Evolutionary conservation across 2,329 filamentous ascomycete species (phyloP).

Genomic region (Zymoseptoria passerinii): DNA sequence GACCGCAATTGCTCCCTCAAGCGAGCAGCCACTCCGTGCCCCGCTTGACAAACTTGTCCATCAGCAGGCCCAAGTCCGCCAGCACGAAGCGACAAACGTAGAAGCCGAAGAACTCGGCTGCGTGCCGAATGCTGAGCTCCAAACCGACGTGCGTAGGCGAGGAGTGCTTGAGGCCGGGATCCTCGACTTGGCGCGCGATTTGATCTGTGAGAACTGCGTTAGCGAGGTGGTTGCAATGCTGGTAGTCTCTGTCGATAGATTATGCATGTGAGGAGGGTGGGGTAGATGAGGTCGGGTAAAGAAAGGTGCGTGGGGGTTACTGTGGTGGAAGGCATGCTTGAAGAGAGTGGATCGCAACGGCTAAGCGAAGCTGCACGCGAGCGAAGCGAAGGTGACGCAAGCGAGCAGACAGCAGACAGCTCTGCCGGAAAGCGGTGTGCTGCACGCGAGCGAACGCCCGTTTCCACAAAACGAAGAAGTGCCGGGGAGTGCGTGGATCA

Average conservation of each 20-base stretch:
- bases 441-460: background rate
- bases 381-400: slow-evolving; percentile 1
- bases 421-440: slow-evolving; percentile 5
- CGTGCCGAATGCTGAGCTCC: slow-evolving; percentile 85
- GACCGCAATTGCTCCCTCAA: slow-evolving; percentile 24
- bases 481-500: background rate
- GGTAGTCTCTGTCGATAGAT: background rate
- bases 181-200: slow-evolving; percentile 91
- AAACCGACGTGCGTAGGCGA: slow-evolving; percentile 92
- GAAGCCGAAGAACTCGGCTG: slow-evolving; percentile 95
- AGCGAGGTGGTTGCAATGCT: background rate
- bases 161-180: slow-evolving; percentile 82
- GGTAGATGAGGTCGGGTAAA: background rate
- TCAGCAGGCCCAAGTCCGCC: slow-evolving; percentile 68
- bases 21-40: slow-evolving; percentile 86
- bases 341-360: background rate
- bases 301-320: background rate
- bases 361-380: background rate
- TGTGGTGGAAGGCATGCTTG: background rate
- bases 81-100: slow-evolving; percentile 95
- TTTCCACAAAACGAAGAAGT: background rate
- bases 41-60: slow-evolving; percentile 96
- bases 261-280: slow-evolving; percentile 3
- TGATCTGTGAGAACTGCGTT: slow-evolving; percentile 54
- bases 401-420: slow-evolving; percentile 8